Evolutionary conservation across 768 basidiomycete genomes (phyloP), one percentile per base, ranked within the genome.

Genomic region (Hericium rajendrae): DNA sequence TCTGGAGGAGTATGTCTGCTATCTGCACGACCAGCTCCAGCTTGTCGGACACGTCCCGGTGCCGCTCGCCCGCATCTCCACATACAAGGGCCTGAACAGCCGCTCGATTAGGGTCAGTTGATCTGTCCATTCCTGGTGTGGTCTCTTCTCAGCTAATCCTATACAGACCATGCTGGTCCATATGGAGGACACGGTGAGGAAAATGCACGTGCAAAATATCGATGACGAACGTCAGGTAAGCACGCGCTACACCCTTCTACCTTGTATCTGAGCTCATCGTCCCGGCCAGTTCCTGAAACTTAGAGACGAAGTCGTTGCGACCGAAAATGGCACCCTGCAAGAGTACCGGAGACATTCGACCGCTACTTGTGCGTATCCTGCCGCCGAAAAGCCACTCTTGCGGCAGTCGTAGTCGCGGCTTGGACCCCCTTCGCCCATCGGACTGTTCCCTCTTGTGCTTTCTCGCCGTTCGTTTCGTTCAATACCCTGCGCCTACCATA

Each of bases 101-200:
- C 77, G 79, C 26, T 86, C 85, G 1, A 83, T 88, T 41, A 75
- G 86, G 63, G 83, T 83, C 57, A 62, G 72, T 64, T 39, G 22
- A 9, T 4, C 48, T 20, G 9, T 8, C 22, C 32, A 22, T 37
- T 24, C 28, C n/a, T 38, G 15, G 32, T 16, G 3, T 6, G 32
- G 32, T 11, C n/a, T 13, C 6, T 48, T 51, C 53, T 40, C 56
- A 18, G n/a, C 26, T 46, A 11, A 16, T 41, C 16, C 18, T 11
- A n/a, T 20, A 12, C 60, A 85, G 83, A 87, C 84, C 0, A 73
- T 88, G 53, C 75, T 88, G 8, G 82, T 87, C 2, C 83, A 88
- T 64, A 84, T 86, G 80, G 79, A 87, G 60, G 76, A 79, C 46
- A 74, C 72, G 2, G 76, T 78, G 50, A 73, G 75, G 56, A 73